Evolutionary conservation across 257 asterid genomes (phyloP), one percentile per base, ranked within the genome.

Genomic region (Nicotiana tabacum): DNA sequence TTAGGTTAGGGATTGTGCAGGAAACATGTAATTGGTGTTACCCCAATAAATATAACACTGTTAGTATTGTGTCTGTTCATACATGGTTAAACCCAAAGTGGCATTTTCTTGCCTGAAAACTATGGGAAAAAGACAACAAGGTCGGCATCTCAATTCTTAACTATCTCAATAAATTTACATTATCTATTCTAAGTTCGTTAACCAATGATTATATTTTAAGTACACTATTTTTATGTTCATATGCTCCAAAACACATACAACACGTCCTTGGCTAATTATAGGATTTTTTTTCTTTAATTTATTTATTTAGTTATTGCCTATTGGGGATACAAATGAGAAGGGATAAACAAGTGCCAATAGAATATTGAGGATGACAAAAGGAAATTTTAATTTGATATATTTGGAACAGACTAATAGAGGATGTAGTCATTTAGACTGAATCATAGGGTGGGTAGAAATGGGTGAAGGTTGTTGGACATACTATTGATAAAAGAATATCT

Each of bases 401-500:
- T 89, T 88, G 88, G 89, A 77, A 84, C 77, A 81, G 69, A 48
- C 27, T 15, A 82, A 76, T 82, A 78, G 81, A 46, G 79, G 77
- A 69, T 3, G 35, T 32, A 32, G 35, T 32, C 35, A 32, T 37
- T 66, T 46, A 82, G 86, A 58, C 9, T 35, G 66, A 78, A 32
- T 81, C 83, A 89, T 85, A 85, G 62, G 93, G 95, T 93, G 90
- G 97, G 88, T 90, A 89, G 88, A 89, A 90, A 89, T 90, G 93
- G 98, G 89, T 94, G 97, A 90, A 90, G 90, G 91, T 92, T 84
- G 98, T 92, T 94, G 93, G 94, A 84, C 92, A 84, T 66, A 68
- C 70, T 56, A 53, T 53, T 72, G 83, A 46, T 84, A 7, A n/a
- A 72, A 84, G 11, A 78, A 67, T 77, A 81, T 84, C 33, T 13